phyloP scores from a whole-genome alignment of 176 grass and related monocot genomes.

The Paspalum vaginatum region DNA sequence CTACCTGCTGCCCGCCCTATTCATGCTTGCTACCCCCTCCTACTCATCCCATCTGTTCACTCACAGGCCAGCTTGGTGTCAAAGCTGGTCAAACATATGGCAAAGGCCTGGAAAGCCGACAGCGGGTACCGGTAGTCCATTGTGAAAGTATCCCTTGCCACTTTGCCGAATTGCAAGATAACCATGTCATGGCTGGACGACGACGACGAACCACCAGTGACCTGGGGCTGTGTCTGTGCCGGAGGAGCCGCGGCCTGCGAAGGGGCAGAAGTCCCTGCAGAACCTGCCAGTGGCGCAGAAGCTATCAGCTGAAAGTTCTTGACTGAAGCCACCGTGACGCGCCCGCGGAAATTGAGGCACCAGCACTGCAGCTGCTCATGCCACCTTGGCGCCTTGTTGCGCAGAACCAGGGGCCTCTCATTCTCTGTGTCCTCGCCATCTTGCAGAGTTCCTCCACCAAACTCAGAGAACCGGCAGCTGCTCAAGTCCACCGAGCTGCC shows the following conservation, averaged over 20 bases:
- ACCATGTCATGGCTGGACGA: constrained; percentile 59
- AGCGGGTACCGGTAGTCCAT: constrained; percentile 90
- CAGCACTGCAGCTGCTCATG: constrained; percentile 91
- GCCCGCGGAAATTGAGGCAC: constrained; percentile 89
- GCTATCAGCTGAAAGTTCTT: constrained; percentile 90
- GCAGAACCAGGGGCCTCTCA: constrained; percentile 64
- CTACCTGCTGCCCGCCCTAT: too few species aligned
- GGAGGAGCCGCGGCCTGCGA: constrained; percentile 4
- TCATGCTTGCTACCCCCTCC: neutral
- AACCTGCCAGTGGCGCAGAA: constrained; percentile 15
- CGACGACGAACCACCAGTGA: neutral
- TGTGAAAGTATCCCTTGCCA: constrained; percentile 76
- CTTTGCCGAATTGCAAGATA: constrained; percentile 85
- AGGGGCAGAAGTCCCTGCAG: constrained; percentile 11
- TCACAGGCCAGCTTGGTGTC: constrained; percentile 89
- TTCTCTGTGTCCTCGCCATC: constrained; percentile 28
- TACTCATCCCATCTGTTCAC: constrained; percentile 16
- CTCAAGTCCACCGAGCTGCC: constrained; percentile 62
- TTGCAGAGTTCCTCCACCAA: constrained; percentile 29
- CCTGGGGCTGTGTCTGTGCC: constrained; percentile 29
- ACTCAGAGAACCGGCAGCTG: constrained; percentile 69
- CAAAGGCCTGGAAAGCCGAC: constrained; percentile 89
- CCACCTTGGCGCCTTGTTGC: constrained; percentile 79
- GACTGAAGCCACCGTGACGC: constrained; percentile 79
- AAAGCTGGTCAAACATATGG: constrained; percentile 87